Evolutionary conservation across 768 basidiomycete species (phyloP), one percentile per base, ranked within the genome.

Genomic region (Butyriboletus loyo): DNA sequence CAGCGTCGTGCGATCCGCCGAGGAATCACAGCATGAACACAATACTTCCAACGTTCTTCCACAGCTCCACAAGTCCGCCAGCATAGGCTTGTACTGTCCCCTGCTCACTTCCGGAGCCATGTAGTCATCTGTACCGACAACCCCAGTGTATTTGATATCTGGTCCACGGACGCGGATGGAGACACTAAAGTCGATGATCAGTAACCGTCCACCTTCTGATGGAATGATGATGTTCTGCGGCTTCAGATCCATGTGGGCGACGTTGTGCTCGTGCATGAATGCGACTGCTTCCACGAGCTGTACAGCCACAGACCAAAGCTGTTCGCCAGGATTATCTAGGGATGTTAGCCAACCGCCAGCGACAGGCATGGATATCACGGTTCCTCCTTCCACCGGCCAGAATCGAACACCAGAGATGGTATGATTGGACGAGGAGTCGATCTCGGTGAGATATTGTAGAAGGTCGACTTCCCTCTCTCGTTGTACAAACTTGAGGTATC

Each of bases 241-340:
- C 5, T 63, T 63, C 9, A 62, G 30, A n/a, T 63, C 61, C 38
- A 52, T 43, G 47, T 63, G 55, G 0, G 50, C 58, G 3, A 62
- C 45, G 3, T 39, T 25, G 32, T 65, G 39, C 19, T 54, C 22
- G 27, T 62, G 61, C 61, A 53, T 53, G 32, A 53, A 53, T 0
- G n/a, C 38, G 4, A 55, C 44, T 3, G 43, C 50, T 21, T 55
- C 54, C 5, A 55, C 1, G 14, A 55, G 50, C 19, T 52, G 54
- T 1, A 17, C 19, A 0, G 43, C 38, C 14, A 40, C 32, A 7
- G 53, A 49, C 50, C 54, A 28, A 17, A 52, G 5, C 3, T 46
- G 37, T 9, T 39, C 10, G n/a, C 22, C 7, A 8, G 4, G 47
- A 2, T 50, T 25, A 1, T 34, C 2, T 8, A 54, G 7, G 1